These are phyloP conservation scores for Apiospora arundinis DNA, from an alignment of 2,329 filamentous ascomycete species.

Conservation along the genomic window DNA sequence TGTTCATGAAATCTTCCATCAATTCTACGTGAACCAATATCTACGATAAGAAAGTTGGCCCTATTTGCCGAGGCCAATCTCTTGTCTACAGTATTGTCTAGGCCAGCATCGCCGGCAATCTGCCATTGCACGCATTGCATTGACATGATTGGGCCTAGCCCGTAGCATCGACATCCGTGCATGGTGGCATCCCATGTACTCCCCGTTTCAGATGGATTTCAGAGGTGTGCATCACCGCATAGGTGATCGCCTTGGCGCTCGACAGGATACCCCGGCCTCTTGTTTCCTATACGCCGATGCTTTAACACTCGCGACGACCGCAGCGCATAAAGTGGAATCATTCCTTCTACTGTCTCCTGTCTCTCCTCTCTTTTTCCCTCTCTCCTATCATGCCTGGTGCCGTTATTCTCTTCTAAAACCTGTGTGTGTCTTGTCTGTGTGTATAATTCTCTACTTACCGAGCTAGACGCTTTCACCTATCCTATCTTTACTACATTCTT, in stretches of 20 bases:
- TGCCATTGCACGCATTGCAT: slow-evolving; percentile 10
- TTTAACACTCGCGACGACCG: slow-evolving; percentile 14
- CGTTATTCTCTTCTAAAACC: slow-evolving; percentile 17
- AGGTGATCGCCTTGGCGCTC: slow-evolving; percentile 25
- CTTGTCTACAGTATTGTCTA: too few species aligned
- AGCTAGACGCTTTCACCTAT: slow-evolving; percentile 8
- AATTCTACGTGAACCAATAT: too few species aligned
- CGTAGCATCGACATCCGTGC: slow-evolving; percentile 24
- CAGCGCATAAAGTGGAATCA: slow-evolving; percentile 18
- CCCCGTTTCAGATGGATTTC: slow-evolving; percentile 46
- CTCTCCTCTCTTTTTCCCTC: background rate
- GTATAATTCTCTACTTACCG: slow-evolving; percentile 13
- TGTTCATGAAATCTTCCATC: background rate
- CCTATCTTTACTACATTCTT: slow-evolving; percentile 22
- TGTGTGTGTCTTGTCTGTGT: slow-evolving; percentile 14
- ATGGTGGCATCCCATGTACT: slow-evolving; percentile 37
- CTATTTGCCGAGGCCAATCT: slow-evolving; percentile 6
- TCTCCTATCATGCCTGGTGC: slow-evolving; percentile 23
- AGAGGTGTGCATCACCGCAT: slow-evolving; percentile 37
- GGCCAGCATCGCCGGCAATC: background rate
- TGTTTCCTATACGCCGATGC: background rate
- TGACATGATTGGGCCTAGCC: slow-evolving; percentile 15
- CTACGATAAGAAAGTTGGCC: too few species aligned
- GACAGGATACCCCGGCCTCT: slow-evolving; percentile 22
- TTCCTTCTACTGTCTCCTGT: background rate